Conservation (phyloP, 2,329 filamentous ascomycete species). For the Fusarium sp. region DNA sequence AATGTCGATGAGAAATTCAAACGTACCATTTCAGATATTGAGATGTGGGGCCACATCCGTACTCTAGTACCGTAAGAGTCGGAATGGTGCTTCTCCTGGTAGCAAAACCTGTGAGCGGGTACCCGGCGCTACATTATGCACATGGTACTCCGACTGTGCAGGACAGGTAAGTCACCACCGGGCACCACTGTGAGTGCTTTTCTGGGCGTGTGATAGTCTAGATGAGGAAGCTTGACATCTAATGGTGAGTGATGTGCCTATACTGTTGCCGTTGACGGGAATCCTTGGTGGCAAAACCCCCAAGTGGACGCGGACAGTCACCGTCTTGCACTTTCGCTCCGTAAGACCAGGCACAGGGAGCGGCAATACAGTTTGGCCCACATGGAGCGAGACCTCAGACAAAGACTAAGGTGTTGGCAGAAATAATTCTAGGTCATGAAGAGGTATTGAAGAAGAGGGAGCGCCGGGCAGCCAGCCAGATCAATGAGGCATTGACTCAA, state of each 20-base stretch:
- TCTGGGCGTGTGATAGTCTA: slow-evolving; percentile 4
- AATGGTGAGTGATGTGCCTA: slow-evolving; percentile 20
- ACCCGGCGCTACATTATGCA: slow-evolving; percentile 12
- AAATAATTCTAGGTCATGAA: background rate
- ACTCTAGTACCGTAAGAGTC: slow-evolving; percentile 7
- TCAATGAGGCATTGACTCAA: background rate
- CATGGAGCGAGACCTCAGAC: slow-evolving; percentile 13
- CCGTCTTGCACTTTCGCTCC: slow-evolving; percentile 1
- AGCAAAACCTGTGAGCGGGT: slow-evolving; percentile 6
- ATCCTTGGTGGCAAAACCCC: slow-evolving; percentile 23
- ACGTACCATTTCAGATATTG: slow-evolving; percentile 13
- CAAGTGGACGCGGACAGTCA: slow-evolving; percentile 8
- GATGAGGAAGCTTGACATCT: background rate
- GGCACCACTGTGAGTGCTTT: slow-evolving; percentile 11
- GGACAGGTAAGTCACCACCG: background rate
- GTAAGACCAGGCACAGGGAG: slow-evolving; percentile 4
- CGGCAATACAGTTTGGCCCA: background rate
- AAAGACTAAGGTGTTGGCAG: background rate
- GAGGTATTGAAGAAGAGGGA: background rate
- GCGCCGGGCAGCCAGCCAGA: background rate
- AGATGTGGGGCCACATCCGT: slow-evolving; percentile 19
- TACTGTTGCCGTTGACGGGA: slow-evolving; percentile 18
- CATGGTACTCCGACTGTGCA: background rate
- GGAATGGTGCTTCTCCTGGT: slow-evolving; percentile 21
- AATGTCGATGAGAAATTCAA: slow-evolving; percentile 10